Conservation (phyloP, 1,284 basidiomycete species). For the Chondrostereum purpureum region DNA sequence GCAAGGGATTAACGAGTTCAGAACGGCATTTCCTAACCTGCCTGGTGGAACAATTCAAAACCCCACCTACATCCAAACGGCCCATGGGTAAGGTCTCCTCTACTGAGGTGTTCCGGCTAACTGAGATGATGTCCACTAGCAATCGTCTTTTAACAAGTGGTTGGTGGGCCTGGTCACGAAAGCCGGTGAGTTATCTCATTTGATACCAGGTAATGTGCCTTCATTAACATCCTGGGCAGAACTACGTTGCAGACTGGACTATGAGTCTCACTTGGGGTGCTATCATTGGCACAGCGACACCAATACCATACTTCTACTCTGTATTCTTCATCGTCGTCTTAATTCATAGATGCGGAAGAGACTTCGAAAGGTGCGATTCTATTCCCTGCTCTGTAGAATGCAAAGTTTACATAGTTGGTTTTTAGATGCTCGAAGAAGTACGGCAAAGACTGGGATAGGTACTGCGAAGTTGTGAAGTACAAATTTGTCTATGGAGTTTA, state of each 20-base stretch:
- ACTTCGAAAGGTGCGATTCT: constrained; percentile 74
- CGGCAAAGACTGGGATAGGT: constrained; percentile 91
- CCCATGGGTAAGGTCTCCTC: constrained; percentile 63
- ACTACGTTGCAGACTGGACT: constrained; percentile 84
- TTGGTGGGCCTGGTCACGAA: constrained; percentile 88
- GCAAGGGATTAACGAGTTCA: constrained; percentile 80
- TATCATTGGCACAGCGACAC: constrained; percentile 74
- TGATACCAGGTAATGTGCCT: background rate
- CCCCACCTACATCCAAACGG: constrained; percentile 89
- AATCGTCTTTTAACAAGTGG: constrained; percentile 82
- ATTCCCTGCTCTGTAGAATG: background rate
- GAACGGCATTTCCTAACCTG: constrained; percentile 91
- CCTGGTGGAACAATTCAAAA: constrained; percentile 84
- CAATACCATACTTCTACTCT: constrained; percentile 95
- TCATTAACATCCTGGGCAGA: constrained; percentile 33
- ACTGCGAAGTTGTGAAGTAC: constrained; percentile 81
- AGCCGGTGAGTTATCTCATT: constrained; percentile 52
- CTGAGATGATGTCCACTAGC: constrained; percentile 34
- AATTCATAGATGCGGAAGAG: constrained; percentile 80
- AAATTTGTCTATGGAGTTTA: constrained; percentile 83
- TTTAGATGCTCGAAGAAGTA: constrained; percentile 84
- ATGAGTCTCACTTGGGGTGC: constrained; percentile 91
- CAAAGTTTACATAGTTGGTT: too few species aligned
- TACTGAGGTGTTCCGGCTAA: background rate
- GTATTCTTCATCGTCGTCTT: constrained; percentile 90